These are phyloP conservation scores for Forsythia viridissima DNA, from an alignment of 257 asterid species.

Conservation along the genomic window DNA sequence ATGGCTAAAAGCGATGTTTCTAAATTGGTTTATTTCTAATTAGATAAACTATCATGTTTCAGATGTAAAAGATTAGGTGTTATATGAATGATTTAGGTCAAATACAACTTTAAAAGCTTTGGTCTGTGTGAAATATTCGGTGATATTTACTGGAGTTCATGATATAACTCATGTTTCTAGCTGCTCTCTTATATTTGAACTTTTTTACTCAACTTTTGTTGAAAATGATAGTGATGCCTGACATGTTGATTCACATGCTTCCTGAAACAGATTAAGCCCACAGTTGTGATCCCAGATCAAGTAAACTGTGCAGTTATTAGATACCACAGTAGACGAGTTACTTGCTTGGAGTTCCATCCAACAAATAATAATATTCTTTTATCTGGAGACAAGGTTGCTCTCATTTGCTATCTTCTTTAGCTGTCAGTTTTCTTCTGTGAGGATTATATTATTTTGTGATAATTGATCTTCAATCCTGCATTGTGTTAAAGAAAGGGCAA, in stretches of 20 bases:
- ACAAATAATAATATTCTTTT: constrained; percentile 72
- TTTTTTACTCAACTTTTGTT: neutral
- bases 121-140: neutral
- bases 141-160: constrained; percentile 10
- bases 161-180: neutral
- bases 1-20: neutral
- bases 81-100: neutral
- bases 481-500: constrained; percentile 80
- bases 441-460: neutral
- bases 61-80: neutral
- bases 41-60: neutral
- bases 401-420: neutral
- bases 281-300: constrained; percentile 75
- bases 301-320: constrained; percentile 85
- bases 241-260: constrained; percentile 6
- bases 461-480: constrained; percentile 7
- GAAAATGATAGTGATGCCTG: neutral
- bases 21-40: neutral
- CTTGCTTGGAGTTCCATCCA: constrained; percentile 98
- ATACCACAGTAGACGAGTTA: constrained; percentile 92
- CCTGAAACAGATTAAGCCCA: constrained; percentile 69
- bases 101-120: neutral
- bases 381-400: constrained; percentile 91
- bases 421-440: constrained; percentile 1
- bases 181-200: neutral